A percentile compares a stretch with the other conserved stretches of the same genome.
Conservation (phyloP, 78 protist species). For the Blattamonas nauphoetae region DNA sequence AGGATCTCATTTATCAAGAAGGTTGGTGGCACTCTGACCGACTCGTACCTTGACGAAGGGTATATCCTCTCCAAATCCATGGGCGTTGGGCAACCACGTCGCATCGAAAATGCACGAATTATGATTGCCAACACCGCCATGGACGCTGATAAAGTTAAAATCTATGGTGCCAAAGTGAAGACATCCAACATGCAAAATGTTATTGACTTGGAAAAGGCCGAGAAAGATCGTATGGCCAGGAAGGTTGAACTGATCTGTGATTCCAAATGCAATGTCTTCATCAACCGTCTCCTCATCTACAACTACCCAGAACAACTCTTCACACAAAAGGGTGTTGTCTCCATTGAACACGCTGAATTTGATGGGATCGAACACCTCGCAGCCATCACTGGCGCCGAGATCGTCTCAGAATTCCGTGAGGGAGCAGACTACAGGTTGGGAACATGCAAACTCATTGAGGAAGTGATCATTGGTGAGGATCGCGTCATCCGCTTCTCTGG, state of each 20-base stretch:
- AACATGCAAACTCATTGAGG: conserved; percentile 75
- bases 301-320: conserved; percentile 91
- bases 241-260: conserved; percentile 65
- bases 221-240: conserved; percentile 49
- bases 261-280: conserved; percentile 78
- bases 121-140: conserved; percentile 93
- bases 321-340: conserved; percentile 39
- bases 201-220: conserved; percentile 88
- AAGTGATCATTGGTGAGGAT: conserved; percentile 97
- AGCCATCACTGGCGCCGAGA: conserved; percentile 72
- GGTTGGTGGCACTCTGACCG: conserved; percentile 76
- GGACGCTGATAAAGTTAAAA: conserved; percentile 99
- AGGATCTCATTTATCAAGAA: conserved; percentile 85
- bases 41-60: conserved; percentile 91
- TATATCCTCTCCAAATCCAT: conserved; percentile 89
- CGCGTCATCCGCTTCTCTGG: conserved; percentile 76
- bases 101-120: conserved; percentile 77
- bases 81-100: conserved; percentile 91
- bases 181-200: conserved; percentile 56
- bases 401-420: conserved; percentile 90
- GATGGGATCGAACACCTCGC: conserved; percentile 89
- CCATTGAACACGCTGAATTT: conserved; percentile 98
- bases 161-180: conserved; percentile 77
- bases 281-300: conserved; percentile 97
- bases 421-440: conserved; percentile 81